These are phyloP conservation scores for Jamesozyma rosinii DNA, from an alignment of 805 yeast species.

Conservation along the genomic window DNA sequence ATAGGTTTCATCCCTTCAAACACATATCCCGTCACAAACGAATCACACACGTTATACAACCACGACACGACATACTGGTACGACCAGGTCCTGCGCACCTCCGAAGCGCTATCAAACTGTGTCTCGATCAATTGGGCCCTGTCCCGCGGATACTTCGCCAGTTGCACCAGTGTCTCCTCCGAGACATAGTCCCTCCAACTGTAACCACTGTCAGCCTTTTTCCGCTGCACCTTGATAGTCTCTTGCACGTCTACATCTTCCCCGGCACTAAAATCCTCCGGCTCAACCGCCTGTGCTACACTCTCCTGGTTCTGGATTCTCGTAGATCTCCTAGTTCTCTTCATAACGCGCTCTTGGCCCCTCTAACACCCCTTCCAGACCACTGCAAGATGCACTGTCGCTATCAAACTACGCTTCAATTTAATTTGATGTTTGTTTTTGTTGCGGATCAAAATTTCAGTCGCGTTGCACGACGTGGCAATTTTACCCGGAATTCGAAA, in stretches of 20 bases:
- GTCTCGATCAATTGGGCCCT: neutral
- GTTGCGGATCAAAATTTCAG: too few species aligned
- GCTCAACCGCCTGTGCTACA: neutral
- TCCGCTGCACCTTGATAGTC: neutral
- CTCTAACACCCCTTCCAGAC: too few species aligned
- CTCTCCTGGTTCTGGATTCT: neutral
- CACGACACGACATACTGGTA: slow-evolving; percentile 29
- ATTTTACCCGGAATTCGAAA: too few species aligned
- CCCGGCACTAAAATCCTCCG: neutral
- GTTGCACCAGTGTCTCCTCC: slow-evolving; percentile 18
- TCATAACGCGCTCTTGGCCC: slow-evolving; percentile 1
- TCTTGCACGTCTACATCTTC: slow-evolving; percentile 1
- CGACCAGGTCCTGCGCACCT: slow-evolving; percentile 19
- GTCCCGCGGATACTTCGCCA: slow-evolving; percentile 7
- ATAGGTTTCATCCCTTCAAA: slow-evolving; percentile 12
- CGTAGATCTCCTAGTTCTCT: slow-evolving; percentile 6
- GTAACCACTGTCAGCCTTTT: slow-evolving; percentile 5
- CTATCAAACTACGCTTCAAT: too few species aligned
- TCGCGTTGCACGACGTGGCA: too few species aligned
- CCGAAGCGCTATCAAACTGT: slow-evolving; percentile 6
- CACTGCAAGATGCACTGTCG: too few species aligned
- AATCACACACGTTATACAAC: slow-evolving; percentile 28
- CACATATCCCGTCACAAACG: slow-evolving; percentile 11
- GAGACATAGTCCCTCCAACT: slow-evolving; percentile 19
- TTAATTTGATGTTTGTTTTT: too few species aligned